Conservation (phyloP, 805 yeast genomes). For the Candida nemodendra region DNA sequence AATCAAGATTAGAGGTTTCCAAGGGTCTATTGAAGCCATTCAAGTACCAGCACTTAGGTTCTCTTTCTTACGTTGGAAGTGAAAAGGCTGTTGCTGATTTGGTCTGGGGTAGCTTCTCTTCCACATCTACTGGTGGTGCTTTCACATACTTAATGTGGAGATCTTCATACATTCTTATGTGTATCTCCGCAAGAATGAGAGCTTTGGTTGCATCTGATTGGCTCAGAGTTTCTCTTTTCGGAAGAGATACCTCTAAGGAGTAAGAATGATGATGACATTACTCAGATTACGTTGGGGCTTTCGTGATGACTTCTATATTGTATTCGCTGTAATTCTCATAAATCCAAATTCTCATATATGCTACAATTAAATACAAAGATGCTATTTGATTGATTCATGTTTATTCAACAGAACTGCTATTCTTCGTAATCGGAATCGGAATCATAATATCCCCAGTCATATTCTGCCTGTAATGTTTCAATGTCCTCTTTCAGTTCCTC, state of each 20-base stretch:
- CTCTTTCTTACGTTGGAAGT: constrained; percentile 55
- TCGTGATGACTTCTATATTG: neutral
- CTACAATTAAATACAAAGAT: no score
- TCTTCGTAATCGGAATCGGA: constrained; percentile 44
- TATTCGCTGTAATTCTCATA: neutral
- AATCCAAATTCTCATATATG: no score
- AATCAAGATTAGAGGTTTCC: constrained; percentile 37
- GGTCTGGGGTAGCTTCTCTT: constrained; percentile 53
- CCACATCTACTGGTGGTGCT: constrained; percentile 50
- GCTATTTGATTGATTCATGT: no score
- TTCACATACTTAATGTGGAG: constrained; percentile 56
- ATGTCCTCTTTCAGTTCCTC: constrained; percentile 53
- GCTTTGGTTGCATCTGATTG: constrained; percentile 51
- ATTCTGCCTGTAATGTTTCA: constrained; percentile 42
- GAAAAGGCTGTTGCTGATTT: constrained; percentile 58
- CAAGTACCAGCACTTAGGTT: constrained; percentile 50
- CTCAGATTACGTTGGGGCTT: no score
- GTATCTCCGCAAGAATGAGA: constrained; percentile 53
- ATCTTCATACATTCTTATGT: constrained; percentile 54
- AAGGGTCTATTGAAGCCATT: constrained; percentile 36
- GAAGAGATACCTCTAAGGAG: constrained; percentile 56
- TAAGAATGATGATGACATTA: constrained; percentile 14
- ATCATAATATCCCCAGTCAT: constrained; percentile 51
- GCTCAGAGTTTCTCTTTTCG: constrained; percentile 50
- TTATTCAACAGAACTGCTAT: no score